These are phyloP conservation scores for Cordyceps tenuipes DNA, from an alignment of 2,329 filamentous ascomycete species.

Conservation along the genomic window DNA sequence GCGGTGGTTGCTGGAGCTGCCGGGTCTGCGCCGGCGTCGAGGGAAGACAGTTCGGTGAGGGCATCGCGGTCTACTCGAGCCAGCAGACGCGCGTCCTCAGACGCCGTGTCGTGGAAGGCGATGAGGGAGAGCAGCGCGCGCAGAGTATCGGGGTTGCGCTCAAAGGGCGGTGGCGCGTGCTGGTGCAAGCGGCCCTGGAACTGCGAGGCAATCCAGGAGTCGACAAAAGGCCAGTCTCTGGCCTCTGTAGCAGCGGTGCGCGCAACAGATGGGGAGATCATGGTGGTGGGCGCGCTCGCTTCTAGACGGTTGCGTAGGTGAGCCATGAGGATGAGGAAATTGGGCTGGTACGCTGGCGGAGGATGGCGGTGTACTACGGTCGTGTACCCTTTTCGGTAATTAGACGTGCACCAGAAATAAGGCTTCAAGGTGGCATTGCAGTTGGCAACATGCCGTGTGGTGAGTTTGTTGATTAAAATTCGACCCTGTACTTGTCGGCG, in stretches of 20 bases:
- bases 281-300: constrained; percentile 34
- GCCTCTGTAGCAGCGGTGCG: constrained; percentile 73
- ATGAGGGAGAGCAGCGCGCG: constrained; percentile 66
- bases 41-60: constrained; percentile 39
- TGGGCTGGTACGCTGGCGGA: neutral
- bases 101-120: constrained; percentile 66
- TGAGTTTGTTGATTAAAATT: neutral
- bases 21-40: constrained; percentile 10
- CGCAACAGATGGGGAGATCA: constrained; percentile 60
- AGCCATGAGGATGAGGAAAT: constrained; percentile 24
- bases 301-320: constrained; percentile 22
- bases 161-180: constrained; percentile 56
- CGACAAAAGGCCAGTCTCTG: constrained; percentile 86
- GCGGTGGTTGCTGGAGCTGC: constrained; percentile 23
- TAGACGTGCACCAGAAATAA: too few species aligned
- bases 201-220: constrained; percentile 70
- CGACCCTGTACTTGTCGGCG: too few species aligned
- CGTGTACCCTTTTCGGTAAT: too few species aligned
- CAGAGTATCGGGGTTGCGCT: constrained; percentile 79
- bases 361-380: too few species aligned
- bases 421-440: too few species aligned
- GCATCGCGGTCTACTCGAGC: constrained; percentile 51
- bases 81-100: constrained; percentile 57
- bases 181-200: constrained; percentile 46
- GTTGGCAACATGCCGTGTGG: too few species aligned